phyloP scores from a whole-genome alignment of 306 rosid species.

The Cicer judaicum region DNA sequence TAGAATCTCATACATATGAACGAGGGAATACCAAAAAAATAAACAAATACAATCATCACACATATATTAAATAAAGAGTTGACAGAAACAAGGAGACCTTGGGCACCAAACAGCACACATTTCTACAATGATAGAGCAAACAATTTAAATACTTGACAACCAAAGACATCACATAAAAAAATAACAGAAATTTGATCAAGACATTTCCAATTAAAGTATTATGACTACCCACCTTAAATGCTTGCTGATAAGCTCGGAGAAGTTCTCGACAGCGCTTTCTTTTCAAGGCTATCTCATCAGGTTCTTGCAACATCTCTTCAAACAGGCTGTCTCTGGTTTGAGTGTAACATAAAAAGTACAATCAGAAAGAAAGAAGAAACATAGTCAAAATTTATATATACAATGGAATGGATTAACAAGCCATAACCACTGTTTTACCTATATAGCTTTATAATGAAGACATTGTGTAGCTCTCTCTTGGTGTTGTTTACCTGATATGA shows the following conservation, averaged over 20 bases:
- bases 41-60: not conserved
- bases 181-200: constrained; percentile 2
- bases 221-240: constrained; percentile 70
- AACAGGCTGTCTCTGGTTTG: constrained; percentile 80
- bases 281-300: constrained; percentile 81
- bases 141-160: constrained; percentile 15
- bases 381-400: not conserved
- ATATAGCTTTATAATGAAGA: constrained; percentile 92
- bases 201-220: constrained; percentile 10
- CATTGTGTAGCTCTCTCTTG: constrained; percentile 93
- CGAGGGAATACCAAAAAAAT: not conserved
- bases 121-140: constrained; percentile 12
- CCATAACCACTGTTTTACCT: constrained; percentile 54
- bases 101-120: constrained; percentile 10
- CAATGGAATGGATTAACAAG: constrained; percentile 2
- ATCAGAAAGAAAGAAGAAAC: constrained; percentile 35
- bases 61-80: not conserved
- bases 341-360: constrained; percentile 40
- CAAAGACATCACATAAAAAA: constrained; percentile 15
- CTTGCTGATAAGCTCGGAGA: constrained; percentile 89
- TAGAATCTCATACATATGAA: not conserved
- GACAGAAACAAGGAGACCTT: not conserved
- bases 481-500: constrained; percentile 82
- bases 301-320: constrained; percentile 98
- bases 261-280: constrained; percentile 89